These are phyloP conservation scores for Beauveria sp. DNA, from an alignment of 2,329 filamentous ascomycete genomes.

Conservation along the genomic window DNA sequence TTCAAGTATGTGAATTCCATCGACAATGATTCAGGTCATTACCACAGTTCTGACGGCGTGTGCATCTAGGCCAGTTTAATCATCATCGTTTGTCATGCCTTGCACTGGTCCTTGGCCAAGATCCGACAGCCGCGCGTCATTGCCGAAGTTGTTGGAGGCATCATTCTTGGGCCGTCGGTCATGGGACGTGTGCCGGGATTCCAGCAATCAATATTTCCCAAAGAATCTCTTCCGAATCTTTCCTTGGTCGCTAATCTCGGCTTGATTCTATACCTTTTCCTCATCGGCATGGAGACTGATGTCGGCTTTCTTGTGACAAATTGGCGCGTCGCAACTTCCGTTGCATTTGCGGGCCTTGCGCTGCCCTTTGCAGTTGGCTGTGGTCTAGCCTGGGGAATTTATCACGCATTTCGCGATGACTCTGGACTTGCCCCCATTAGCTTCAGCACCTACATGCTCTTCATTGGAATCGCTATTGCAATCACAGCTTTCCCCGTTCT, in stretches of 20 bases:
- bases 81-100: constrained; percentile 38
- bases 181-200: constrained; percentile 83
- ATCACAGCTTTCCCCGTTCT: constrained; percentile 91
- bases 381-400: constrained; percentile 74
- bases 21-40: neutral
- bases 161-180: constrained; percentile 78
- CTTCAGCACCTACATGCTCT: constrained; percentile 54
- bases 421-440: constrained; percentile 31
- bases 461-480: constrained; percentile 87
- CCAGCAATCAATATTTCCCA: constrained; percentile 66
- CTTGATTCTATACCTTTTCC: constrained; percentile 76
- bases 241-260: constrained; percentile 76
- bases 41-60: neutral
- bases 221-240: constrained; percentile 65
- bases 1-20: constrained; percentile 45
- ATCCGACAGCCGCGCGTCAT: constrained; percentile 77
- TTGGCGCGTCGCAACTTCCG: constrained; percentile 71
- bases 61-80: constrained; percentile 33
- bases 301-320: constrained; percentile 69
- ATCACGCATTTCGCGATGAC: constrained; percentile 57
- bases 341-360: constrained; percentile 71
- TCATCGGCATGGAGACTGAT: constrained; percentile 83
- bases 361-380: constrained; percentile 77
- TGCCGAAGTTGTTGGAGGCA: constrained; percentile 77
- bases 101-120: constrained; percentile 70